Evolutionary conservation across 495 filamentous ascomycete species (phyloP).

Genomic region (Corynascus novoguineensis): DNA sequence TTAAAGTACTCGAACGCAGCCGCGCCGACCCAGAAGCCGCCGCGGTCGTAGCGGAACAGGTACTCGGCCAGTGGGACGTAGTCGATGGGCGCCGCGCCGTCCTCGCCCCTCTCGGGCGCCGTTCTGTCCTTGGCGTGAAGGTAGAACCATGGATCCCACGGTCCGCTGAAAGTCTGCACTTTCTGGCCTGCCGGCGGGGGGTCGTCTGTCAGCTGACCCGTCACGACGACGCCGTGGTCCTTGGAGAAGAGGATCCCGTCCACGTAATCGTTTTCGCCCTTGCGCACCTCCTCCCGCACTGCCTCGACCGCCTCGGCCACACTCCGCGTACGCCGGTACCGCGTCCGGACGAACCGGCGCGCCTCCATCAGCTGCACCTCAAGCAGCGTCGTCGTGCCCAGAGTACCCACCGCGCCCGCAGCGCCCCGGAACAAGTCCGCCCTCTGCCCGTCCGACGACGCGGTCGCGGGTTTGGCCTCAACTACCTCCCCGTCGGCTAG

Average conservation of each 20-base stretch:
- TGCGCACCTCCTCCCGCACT: constrained; percentile 16
- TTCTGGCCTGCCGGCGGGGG: constrained; percentile 22
- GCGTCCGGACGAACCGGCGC: constrained; percentile 47
- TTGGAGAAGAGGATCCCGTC: constrained; percentile 48
- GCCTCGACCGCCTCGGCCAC: constrained; percentile 15
- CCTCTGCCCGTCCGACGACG: constrained; percentile 33
- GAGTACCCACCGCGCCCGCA: constrained; percentile 52
- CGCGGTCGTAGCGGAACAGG: constrained; percentile 58
- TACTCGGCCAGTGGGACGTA: constrained; percentile 48
- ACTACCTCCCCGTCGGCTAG: constrained; percentile 49
- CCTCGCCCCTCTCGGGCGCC: constrained; percentile 19
- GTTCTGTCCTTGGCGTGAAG: constrained; percentile 36
- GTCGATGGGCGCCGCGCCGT: constrained; percentile 21
- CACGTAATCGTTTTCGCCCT: constrained; percentile 39
- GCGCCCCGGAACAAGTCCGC: constrained; percentile 53
- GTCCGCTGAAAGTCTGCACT: constrained; percentile 36
- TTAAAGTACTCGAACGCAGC: constrained; percentile 52
- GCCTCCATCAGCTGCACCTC: constrained; percentile 51
- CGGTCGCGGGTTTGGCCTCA: constrained; percentile 27
- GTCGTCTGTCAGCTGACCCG: constrained; percentile 42
- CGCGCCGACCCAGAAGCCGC: constrained; percentile 55
- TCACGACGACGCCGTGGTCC: constrained; percentile 45
- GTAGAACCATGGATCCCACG: constrained; percentile 51
- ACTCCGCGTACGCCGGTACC: constrained; percentile 33
- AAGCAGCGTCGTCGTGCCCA: constrained; percentile 54